Evolutionary conservation across 257 asterid genomes (phyloP).

Genomic region (Catharanthus roseus): DNA sequence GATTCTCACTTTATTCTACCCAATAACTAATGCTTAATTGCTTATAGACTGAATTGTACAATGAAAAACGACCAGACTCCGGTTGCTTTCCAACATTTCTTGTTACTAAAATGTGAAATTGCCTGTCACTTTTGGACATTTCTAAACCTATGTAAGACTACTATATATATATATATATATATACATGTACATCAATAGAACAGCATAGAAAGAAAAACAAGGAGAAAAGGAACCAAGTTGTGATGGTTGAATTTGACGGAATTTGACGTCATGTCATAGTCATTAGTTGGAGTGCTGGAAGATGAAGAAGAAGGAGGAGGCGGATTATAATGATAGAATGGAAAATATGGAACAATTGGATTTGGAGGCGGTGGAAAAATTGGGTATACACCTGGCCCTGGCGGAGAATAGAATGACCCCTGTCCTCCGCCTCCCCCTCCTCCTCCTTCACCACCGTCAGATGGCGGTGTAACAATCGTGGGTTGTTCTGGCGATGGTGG

Average conservation of each 20-base stretch:
- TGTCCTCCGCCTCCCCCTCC: no score
- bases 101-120: no score
- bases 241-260: constrained; percentile 21
- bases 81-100: no score
- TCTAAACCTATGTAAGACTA: no score
- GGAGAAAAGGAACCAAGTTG: constrained; percentile 11
- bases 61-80: no score
- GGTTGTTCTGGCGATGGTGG: neutral
- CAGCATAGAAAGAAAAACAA: constrained; percentile 13
- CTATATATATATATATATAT: no score
- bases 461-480: neutral
- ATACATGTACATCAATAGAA: neutral
- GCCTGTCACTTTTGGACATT: no score
- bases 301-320: constrained; percentile 37
- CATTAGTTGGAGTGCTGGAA: no score
- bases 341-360: constrained; percentile 84
- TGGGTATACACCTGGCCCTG: constrained; percentile 22
- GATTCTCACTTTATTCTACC: no score
- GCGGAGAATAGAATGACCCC: constrained; percentile 38
- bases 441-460: constrained; percentile 7
- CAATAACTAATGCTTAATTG: no score
- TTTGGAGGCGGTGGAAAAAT: constrained; percentile 77
- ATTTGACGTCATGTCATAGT: constrained; percentile 2
- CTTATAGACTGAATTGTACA: neutral
- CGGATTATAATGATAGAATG: constrained; percentile 59